Base-by-base conservation (phyloP, 2,329 filamentous ascomycete genomes). In the Colletotrichum graminicola region DNA sequence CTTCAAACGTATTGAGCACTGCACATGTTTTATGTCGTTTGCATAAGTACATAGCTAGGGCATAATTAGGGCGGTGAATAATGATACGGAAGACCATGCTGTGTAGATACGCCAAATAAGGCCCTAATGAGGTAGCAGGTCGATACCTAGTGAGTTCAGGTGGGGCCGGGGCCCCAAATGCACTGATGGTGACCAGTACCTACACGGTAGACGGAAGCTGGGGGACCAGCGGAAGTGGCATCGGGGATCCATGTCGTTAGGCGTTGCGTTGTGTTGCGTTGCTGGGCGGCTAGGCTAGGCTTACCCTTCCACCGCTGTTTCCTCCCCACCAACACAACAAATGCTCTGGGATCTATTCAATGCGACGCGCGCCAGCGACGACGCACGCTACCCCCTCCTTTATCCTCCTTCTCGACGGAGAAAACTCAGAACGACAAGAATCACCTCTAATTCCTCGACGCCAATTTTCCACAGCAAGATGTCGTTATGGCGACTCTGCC, bases 401-500 rank as follows among this genome's bases (percentile, higher is more conserved):
- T 41, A 62, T 71, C 39, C 52, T 47, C 47, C 21, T 16, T 16
- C 36, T 21, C 11, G 51, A 57, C 39, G 36, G 52, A 32, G 21
- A 32, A 45, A 26, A 23, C 45, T 32, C 45, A 32, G n/a, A 12
- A 45, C 43, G 34, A 59, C 23, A 52, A 67, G 36, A 41, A 18
- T 26, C 52, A 55, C 36, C 59, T 55, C 21, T 68, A 65, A 55
- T 61, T 59, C 14, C 16, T 36, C 32, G 29, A 41, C 18, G 32
- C 51, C 51, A 57, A 36, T 34, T 47, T 5, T 49, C 36, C 16
- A 32, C 47, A 63, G 51, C 61, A 77, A 62, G 59, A 80, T 79
- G 79, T 73, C 73, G 73, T 70, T 64, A 81, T 81, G 79, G 77
- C 79, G 62, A 74, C 76, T 67, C 71, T 75, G 56, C 77, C 77